Evolutionary conservation across 2,329 filamentous ascomycete species (phyloP).

Genomic region (Ophiocordyceps sinensis): DNA sequence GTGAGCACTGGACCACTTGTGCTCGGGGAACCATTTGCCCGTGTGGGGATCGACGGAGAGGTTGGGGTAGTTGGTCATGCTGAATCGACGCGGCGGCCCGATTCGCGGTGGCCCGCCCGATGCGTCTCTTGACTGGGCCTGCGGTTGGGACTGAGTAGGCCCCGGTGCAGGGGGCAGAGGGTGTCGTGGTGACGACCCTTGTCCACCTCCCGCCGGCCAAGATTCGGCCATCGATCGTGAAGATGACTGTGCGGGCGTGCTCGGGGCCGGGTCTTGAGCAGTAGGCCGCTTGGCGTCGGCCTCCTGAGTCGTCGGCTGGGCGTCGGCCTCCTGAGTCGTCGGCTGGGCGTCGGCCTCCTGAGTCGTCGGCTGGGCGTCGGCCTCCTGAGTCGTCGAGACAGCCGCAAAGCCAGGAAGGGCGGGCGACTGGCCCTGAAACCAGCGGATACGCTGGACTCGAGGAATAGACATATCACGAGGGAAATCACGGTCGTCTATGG

Average conservation of each 20-base stretch:
- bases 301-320: not conserved
- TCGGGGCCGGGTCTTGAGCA: not conserved
- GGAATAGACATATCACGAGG: slow-evolving; percentile 48
- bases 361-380: not conserved
- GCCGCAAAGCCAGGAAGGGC: slow-evolving; percentile 6
- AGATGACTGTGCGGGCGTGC: too few relatives aligned
- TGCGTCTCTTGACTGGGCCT: slow-evolving; percentile 1
- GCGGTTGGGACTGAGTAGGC: not conserved
- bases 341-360: not conserved
- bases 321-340: not conserved
- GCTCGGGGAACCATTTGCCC: slow-evolving; percentile 41
- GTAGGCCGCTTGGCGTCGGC: not conserved
- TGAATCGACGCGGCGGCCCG: slow-evolving; percentile 23
- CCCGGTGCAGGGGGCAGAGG: too few relatives aligned
- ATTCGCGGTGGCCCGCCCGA: slow-evolving; percentile 13
- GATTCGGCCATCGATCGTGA: not conserved
- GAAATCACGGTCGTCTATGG: slow-evolving; percentile 56
- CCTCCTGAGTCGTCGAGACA: not conserved
- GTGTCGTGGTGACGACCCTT: too few relatives aligned
- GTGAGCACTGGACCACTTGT: slow-evolving; percentile 39
- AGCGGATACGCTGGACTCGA: slow-evolving; percentile 37
- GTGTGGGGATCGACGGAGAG: slow-evolving; percentile 30
- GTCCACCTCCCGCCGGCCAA: not conserved
- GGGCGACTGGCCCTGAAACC: slow-evolving; percentile 27
- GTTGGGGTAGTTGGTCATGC: slow-evolving; percentile 30